phyloP scores from a whole-genome alignment of 2,329 filamentous ascomycete species.

The Sclerotinia spermophila region DNA sequence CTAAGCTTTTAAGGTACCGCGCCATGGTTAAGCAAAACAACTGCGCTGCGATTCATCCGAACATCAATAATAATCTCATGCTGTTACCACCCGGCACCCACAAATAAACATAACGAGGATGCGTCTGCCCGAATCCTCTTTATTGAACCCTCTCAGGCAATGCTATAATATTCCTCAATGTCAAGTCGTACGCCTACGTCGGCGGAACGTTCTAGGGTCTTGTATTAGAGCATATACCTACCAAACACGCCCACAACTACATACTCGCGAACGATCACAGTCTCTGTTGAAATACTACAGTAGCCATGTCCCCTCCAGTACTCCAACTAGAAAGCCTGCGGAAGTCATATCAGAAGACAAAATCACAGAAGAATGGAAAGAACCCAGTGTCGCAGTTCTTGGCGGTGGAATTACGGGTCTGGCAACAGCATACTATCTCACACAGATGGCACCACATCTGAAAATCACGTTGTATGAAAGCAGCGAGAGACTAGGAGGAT shows the following conservation, averaged over 20 bases:
- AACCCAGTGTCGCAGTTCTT: slow-evolving; percentile 57
- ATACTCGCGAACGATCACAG: background rate
- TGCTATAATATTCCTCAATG: slow-evolving; percentile 29
- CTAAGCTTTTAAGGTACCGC: background rate
- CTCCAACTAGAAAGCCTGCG: background rate
- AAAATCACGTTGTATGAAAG: slow-evolving; percentile 81
- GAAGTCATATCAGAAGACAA: background rate
- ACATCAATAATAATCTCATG: background rate
- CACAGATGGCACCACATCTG: slow-evolving; percentile 61
- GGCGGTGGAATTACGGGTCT: slow-evolving; percentile 84
- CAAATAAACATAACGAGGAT: slow-evolving; percentile 30
- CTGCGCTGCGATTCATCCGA: background rate
- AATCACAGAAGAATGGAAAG: background rate
- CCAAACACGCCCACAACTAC: slow-evolving; percentile 3
- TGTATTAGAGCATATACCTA: slow-evolving; percentile 12
- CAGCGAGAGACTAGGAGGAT: slow-evolving; percentile 69
- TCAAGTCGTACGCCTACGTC: slow-evolving; percentile 16
- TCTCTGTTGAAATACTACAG: background rate
- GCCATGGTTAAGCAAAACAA: background rate
- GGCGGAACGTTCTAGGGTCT: background rate
- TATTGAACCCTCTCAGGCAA: slow-evolving; percentile 31
- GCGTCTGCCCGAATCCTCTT: slow-evolving; percentile 29
- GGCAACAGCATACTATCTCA: slow-evolving; percentile 72
- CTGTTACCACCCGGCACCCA: background rate
- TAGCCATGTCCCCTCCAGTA: background rate